phyloP scores from a whole-genome alignment of 192 early-diverging fungal genomes.

The Podila clonocystis region DNA sequence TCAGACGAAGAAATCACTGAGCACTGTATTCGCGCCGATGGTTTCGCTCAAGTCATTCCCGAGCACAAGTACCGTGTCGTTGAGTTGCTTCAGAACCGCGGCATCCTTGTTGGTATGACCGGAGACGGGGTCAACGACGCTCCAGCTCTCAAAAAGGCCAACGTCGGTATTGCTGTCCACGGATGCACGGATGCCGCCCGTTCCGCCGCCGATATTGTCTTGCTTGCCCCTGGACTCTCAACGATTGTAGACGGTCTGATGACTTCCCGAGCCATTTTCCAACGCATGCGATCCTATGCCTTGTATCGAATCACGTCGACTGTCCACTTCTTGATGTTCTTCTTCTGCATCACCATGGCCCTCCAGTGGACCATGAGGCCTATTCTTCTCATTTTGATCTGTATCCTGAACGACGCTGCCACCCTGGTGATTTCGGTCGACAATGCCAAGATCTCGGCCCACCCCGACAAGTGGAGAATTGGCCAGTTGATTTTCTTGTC shows the following conservation, averaged over 20 bases:
- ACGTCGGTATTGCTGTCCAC: slow-evolving; percentile 96
- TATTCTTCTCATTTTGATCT: slow-evolving; percentile 87
- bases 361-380: slow-evolving; percentile 87
- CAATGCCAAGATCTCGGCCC: slow-evolving; percentile 91
- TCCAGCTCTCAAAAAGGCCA: slow-evolving; percentile 94
- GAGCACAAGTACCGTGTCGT: slow-evolving; percentile 98
- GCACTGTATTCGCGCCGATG: slow-evolving; percentile 89
- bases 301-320: slow-evolving; percentile 97
- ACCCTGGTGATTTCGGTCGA: slow-evolving; percentile 95
- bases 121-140: slow-evolving; percentile 99
- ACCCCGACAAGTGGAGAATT: slow-evolving; percentile 96
- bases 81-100: slow-evolving; percentile 90
- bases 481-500: slow-evolving; percentile 91
- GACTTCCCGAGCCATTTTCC: slow-evolving; percentile 94
- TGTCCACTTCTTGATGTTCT: slow-evolving; percentile 96
- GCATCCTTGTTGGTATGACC: slow-evolving; percentile 91
- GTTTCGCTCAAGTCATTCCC: slow-evolving; percentile 98
- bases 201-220: slow-evolving; percentile 95
- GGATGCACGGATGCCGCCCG: slow-evolving; percentile 97
- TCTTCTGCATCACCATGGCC: slow-evolving; percentile 90
- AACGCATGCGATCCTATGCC: slow-evolving; percentile 94
- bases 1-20: slow-evolving; percentile 86
- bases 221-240: slow-evolving; percentile 88
- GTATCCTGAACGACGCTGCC: slow-evolving; percentile 92
- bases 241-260: slow-evolving; percentile 94